phyloP scores from a whole-genome alignment of 2,329 filamentous ascomycete genomes.

The Fusarium buxicola region DNA sequence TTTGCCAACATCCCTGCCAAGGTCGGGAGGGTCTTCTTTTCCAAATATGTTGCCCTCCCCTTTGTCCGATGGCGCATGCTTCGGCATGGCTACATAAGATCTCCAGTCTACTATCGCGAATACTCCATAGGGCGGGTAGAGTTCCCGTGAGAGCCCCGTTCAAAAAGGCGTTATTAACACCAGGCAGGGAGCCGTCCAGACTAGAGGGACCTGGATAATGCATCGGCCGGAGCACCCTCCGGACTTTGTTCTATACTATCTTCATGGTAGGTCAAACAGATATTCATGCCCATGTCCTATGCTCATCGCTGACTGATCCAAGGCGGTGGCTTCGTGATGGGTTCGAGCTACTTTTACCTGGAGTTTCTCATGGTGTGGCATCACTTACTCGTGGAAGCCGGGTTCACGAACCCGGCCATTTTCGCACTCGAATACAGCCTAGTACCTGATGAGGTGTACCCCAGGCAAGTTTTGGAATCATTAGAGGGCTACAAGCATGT shows the following conservation, averaged over 20 bases:
- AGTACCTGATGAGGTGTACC: conserved; percentile 79
- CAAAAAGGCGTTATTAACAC: conserved; percentile 2
- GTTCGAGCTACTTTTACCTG: conserved; percentile 84
- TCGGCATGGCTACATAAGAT: conserved; percentile 73
- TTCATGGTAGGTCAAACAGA: conserved; percentile 69
- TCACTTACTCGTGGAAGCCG: conserved; percentile 69
- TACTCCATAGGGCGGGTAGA: conserved; percentile 49
- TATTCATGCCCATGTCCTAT: not conserved
- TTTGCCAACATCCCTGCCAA: conserved; percentile 77
- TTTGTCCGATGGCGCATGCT: conserved; percentile 82
- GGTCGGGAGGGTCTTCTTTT: conserved; percentile 82
- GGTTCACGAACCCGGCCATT: conserved; percentile 80
- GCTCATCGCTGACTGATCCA: conserved; percentile 13
- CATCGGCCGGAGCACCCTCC: conserved; percentile 69
- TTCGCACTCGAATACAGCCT: conserved; percentile 86
- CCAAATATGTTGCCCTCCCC: conserved; percentile 76
- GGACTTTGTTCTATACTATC: conserved; percentile 85
- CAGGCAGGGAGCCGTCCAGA: conserved; percentile 50
- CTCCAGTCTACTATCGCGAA: conserved; percentile 73
- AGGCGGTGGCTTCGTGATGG: conserved; percentile 88
- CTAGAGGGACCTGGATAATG: conserved; percentile 77
- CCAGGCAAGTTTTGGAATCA: conserved; percentile 77
- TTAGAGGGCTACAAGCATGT: conserved; percentile 78
- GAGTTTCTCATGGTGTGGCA: conserved; percentile 84
- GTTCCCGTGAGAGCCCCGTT: not conserved